Evolutionary conservation across 495 filamentous ascomycete genomes (phyloP).

Genomic region (Penicillium egyptiacum): DNA sequence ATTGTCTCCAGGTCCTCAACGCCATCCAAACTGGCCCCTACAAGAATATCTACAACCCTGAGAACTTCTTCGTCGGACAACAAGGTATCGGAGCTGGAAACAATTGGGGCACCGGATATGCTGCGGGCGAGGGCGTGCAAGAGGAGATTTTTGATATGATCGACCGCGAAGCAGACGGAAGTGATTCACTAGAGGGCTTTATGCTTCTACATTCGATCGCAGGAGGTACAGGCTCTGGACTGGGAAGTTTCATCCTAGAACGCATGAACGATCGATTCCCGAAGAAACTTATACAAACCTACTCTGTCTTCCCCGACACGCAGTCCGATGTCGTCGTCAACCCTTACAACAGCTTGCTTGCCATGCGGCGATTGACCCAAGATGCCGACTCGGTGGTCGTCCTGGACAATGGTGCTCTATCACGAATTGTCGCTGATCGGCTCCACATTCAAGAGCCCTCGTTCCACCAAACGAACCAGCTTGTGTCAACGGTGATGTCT

Average conservation of each 20-base stretch:
- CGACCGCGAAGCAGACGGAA: constrained; percentile 95
- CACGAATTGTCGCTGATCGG: constrained; percentile 89
- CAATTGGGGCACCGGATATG: constrained; percentile 96
- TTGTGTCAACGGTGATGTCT: constrained; percentile 98
- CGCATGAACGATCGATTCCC: constrained; percentile 95
- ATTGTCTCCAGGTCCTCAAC: constrained; percentile 72
- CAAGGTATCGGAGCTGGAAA: constrained; percentile 92
- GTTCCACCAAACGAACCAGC: constrained; percentile 95
- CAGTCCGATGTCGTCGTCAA: constrained; percentile 93
- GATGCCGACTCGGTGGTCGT: constrained; percentile 99
- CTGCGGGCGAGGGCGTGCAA: constrained; percentile 85
- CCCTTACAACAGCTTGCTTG: constrained; percentile 93
- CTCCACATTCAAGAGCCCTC: constrained; percentile 93
- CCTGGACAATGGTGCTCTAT: constrained; percentile 90
- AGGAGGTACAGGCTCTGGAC: constrained; percentile 90
- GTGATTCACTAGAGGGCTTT: constrained; percentile 96
- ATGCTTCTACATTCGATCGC: constrained; percentile 99
- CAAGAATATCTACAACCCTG: constrained; percentile 97
- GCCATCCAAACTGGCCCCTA: constrained; percentile 89
- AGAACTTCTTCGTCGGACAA: constrained; percentile 95
- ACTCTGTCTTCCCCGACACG: constrained; percentile 95
- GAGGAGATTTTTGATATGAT: constrained; percentile 99
- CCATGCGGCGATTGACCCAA: constrained; percentile 87
- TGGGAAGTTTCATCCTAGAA: constrained; percentile 94
- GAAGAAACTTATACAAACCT: constrained; percentile 98